Percentiles rank a stretch among this genome's conserved stretches.
Evolutionary conservation across 257 asterid species (phyloP).

Genomic region (Solanum medicagineum): DNA sequence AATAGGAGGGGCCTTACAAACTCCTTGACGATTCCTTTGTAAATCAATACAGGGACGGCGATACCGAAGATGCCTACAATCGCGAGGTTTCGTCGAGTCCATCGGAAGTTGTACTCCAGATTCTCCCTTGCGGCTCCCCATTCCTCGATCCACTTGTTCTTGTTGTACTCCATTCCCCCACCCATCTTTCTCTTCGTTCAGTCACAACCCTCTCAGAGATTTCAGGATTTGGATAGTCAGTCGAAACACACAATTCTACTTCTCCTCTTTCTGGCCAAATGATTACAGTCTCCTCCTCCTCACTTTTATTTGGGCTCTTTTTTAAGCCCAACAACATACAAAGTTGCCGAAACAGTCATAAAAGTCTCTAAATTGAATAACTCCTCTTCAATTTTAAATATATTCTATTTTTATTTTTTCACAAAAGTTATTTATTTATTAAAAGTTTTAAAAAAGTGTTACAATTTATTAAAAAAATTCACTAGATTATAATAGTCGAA

Average conservation of each 20-base stretch:
- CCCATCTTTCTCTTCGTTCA: slow-evolving; percentile 40
- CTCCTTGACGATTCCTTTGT: slow-evolving; percentile 83
- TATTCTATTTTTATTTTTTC: no score
- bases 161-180: slow-evolving; percentile 83
- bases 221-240: background rate
- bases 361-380: no score
- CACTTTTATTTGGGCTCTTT: no score
- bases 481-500: background rate
- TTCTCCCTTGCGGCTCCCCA: slow-evolving; percentile 79
- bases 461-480: background rate
- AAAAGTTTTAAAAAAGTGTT: no score
- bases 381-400: no score
- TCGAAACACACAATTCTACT: background rate
- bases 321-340: no score
- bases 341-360: no score
- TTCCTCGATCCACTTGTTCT: slow-evolving; percentile 84
- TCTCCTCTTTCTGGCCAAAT: background rate
- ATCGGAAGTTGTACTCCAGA: slow-evolving; percentile 78
- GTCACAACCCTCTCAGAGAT: background rate
- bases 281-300: background rate
- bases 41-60: slow-evolving; percentile 63
- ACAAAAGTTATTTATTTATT: no score
- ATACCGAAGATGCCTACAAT: slow-evolving; percentile 79
- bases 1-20: slow-evolving; percentile 35
- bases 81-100: slow-evolving; percentile 85